A percentile compares a stretch with the other conserved stretches of the same genome.
phyloP scores from a whole-genome alignment of 495 filamentous ascomycete species.

The Tetracladium setigerum region DNA sequence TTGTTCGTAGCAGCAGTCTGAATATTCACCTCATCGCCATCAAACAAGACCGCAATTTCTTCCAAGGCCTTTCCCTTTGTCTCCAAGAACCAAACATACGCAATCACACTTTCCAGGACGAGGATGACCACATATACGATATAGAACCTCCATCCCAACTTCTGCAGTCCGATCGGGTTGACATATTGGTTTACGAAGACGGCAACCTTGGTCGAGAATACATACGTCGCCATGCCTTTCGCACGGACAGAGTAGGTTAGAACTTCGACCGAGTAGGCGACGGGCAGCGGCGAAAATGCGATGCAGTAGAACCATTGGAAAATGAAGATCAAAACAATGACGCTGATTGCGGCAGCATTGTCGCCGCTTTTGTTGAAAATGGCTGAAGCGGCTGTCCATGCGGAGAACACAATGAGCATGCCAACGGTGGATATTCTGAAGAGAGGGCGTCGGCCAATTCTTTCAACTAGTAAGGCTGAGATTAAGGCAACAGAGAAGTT shows the following conservation, averaged over 20 bases:
- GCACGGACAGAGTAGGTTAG: conserved; percentile 28
- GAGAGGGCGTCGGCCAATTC: conserved; percentile 30
- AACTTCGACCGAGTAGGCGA: conserved; percentile 37
- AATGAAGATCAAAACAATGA: conserved; percentile 35
- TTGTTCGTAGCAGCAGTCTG: no score
- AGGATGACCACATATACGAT: conserved; percentile 16
- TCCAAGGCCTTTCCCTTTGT: conserved; percentile 14
- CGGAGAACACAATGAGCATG: conserved; percentile 29
- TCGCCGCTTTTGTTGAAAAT: conserved; percentile 14
- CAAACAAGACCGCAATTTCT: conserved; percentile 14
- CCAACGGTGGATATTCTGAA: conserved; percentile 31
- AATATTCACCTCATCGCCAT: no score
- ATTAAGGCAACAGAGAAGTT: conserved; percentile 31
- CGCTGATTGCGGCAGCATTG: conserved; percentile 14
- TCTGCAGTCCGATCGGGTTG: conserved; percentile 28
- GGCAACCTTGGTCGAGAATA: no score
- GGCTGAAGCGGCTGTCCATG: conserved; percentile 29
- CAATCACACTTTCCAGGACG: conserved; percentile 11
- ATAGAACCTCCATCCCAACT: conserved; percentile 30
- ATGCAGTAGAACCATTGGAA: conserved; percentile 35
- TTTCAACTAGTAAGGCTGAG: conserved; percentile 35
- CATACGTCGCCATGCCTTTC: no score
- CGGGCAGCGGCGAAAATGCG: conserved; percentile 28
- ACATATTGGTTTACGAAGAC: no score
- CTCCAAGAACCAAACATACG: conserved; percentile 37